Evolutionary conservation across 2,329 filamentous ascomycete species (phyloP).

Genomic region (Mycogone perniciosa): DNA sequence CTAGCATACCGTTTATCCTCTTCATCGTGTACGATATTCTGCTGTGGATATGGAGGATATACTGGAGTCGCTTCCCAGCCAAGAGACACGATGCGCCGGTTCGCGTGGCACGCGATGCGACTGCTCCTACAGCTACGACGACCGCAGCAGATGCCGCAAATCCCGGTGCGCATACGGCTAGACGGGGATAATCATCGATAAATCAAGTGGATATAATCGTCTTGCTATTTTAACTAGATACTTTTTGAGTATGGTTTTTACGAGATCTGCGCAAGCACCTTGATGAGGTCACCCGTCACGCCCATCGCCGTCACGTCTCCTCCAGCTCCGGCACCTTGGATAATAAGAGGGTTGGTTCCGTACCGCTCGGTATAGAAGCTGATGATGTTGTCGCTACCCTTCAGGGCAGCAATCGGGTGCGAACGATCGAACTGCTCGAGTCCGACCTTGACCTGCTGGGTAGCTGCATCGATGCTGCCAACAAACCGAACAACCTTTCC

Average conservation of each 20-base stretch:
- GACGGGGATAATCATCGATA: conserved; percentile 1
- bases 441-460: conserved; percentile 81
- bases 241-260: conserved; percentile 19
- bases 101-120: not conserved
- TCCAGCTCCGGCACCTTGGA: conserved; percentile 90
- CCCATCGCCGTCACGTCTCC: conserved; percentile 97
- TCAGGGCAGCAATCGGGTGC: conserved; percentile 86
- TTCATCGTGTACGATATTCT: conserved; percentile 45
- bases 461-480: conserved; percentile 81
- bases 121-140: not conserved
- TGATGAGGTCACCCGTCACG: conserved; percentile 87
- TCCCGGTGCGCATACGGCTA: not conserved
- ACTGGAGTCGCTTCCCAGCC: conserved; percentile 17
- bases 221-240: not conserved
- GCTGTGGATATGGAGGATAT: conserved; percentile 47
- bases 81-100: conserved; percentile 1
- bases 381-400: conserved; percentile 98
- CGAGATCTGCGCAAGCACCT: conserved; percentile 69
- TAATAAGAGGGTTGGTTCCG: conserved; percentile 80
- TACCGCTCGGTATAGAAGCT: conserved; percentile 98
- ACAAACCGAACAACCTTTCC: conserved; percentile 94
- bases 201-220: not conserved
- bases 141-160: not conserved
- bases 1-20: conserved; percentile 40
- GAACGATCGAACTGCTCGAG: conserved; percentile 82